These are phyloP conservation scores for Neofusicoccum kwambonambiense DNA, from an alignment of 2,329 filamentous ascomycete species.

Conservation along the genomic window DNA sequence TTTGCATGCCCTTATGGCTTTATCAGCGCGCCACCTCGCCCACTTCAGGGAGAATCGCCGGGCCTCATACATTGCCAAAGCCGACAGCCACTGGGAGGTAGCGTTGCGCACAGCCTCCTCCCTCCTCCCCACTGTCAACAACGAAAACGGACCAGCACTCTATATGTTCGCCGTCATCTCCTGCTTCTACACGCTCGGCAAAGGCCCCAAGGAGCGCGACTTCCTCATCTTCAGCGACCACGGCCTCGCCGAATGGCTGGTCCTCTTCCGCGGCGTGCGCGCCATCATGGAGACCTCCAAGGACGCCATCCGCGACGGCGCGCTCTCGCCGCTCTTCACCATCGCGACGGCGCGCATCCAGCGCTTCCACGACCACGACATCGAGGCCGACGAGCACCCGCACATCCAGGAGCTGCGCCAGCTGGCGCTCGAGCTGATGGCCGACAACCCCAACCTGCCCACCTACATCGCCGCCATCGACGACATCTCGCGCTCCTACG, in stretches of 20 bases:
- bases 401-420: neutral
- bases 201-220: conserved; percentile 6
- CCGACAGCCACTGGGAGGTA: neutral
- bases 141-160: neutral
- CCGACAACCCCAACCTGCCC: neutral
- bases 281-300: conserved; percentile 1
- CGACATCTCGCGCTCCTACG: neutral
- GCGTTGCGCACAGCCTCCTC: neutral
- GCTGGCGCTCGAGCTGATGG: neutral
- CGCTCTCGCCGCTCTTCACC: neutral
- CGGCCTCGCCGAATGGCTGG: conserved; percentile 6
- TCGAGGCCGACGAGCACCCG: neutral
- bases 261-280: conserved; percentile 7
- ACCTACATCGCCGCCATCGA: conserved; percentile 4
- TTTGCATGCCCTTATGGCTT: conserved; percentile 44
- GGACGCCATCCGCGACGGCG: neutral
- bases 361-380: neutral
- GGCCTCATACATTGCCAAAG: neutral
- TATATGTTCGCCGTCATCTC: conserved; percentile 13
- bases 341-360: neutral
- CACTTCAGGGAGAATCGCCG: neutral
- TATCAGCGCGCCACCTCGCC: conserved; percentile 45
- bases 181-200: conserved; percentile 9
- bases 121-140: neutral
- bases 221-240: conserved; percentile 14